Evolutionary conservation across 768 basidiomycete genomes (phyloP), one percentile per base, ranked within the genome.

Genomic region (Floccularia luteovirens): DNA sequence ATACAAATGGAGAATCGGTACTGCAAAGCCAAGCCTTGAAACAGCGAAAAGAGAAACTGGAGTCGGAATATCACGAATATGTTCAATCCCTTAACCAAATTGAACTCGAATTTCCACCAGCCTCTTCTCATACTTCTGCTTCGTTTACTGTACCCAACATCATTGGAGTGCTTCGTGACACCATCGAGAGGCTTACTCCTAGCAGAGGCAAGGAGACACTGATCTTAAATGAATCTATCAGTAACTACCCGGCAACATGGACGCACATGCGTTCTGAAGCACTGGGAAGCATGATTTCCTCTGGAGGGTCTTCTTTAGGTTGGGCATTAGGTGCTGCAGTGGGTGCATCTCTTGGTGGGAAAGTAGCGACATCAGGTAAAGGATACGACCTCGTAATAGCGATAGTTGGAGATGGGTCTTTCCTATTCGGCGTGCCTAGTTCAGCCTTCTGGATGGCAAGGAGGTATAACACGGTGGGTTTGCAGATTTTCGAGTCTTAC

Each of bases 371-470:
- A 43, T 8, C 10, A 8, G 27, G 27, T 8, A 54, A 57, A 5
- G 44, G 53, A 3, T 64, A 70, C 35, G 78, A 85, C n/a, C 53
- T 86, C 30, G 63, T 78, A 5, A 67, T 73, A 1, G 64, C 62
- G 1, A 60, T 87, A 19, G 77, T 84, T 2, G 84, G 84, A 0
- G 84, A 87, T 49, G 84, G 84, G 0, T 74, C 73, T 4, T 87
- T 67, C 48, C 49, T 85, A 52, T 86, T 85, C 48, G 69, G 77
- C 0, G 74, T 79, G 0, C 84, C 83, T 0, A 67, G 72, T 23
- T 71, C 79, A 0, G 74, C 72, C 1, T 86, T 72, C 56, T 86
- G 84, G 84, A 83, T 85, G 57, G 81, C 84, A 1, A 67, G 73
- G 48, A 67, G 68, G 33, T 86, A 86, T 53, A 57, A 77, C 23